A percentile compares a stretch with the other conserved stretches of the same genome.
Conservation (phyloP, 2,329 filamentous ascomycete genomes). For the Penicillium griseofulvum region DNA sequence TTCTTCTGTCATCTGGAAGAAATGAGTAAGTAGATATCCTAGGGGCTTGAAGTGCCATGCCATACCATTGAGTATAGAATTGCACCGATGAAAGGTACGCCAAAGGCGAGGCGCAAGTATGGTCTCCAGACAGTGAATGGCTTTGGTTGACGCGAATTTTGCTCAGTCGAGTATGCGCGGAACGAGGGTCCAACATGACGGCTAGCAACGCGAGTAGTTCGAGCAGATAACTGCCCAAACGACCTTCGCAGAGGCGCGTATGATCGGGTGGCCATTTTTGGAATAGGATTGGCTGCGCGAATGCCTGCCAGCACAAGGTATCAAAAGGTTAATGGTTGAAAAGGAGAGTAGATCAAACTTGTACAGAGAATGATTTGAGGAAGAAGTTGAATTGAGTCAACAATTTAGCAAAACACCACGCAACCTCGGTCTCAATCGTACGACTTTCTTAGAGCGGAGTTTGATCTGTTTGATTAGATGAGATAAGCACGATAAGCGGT, state of each 20-base stretch:
- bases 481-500: constrained; percentile 17
- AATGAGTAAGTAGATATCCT: background rate
- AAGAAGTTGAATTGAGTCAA: background rate
- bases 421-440: constrained; percentile 9
- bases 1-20: constrained; percentile 39
- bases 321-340: background rate
- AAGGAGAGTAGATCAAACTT: background rate
- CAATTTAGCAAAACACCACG: background rate
- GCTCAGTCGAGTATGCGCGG: constrained; percentile 28
- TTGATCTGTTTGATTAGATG: constrained; percentile 18
- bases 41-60: background rate
- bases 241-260: constrained; percentile 37
- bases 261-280: constrained; percentile 34
- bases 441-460: constrained; percentile 13
- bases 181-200: constrained; percentile 19
- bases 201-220: constrained; percentile 19
- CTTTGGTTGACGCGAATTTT: constrained; percentile 22
- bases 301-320: background rate
- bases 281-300: constrained; percentile 2
- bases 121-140: constrained; percentile 44
- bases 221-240: constrained; percentile 26
- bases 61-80: constrained; percentile 54
- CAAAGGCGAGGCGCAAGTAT: constrained; percentile 49
- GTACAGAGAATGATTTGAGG: background rate
- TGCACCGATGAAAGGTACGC: constrained; percentile 49